These are phyloP conservation scores for Rhizopus microsporus DNA, from an alignment of 371 early-diverging fungal species.

Conservation along the genomic window DNA sequence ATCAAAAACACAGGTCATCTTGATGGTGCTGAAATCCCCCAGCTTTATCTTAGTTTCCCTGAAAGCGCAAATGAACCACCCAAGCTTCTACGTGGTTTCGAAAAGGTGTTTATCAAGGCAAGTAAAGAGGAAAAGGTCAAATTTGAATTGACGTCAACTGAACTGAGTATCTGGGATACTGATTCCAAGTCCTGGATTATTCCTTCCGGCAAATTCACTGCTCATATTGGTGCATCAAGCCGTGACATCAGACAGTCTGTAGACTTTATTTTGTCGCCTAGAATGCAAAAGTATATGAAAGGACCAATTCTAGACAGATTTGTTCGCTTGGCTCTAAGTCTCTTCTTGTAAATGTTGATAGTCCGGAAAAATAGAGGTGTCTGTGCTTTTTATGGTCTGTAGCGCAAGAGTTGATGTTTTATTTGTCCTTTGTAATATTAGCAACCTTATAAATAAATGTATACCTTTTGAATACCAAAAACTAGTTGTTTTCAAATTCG, in stretches of 20 bases:
- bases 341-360: no score
- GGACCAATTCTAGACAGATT: no score
- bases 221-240: constrained; percentile 53
- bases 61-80: constrained; percentile 47
- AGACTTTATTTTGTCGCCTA: constrained; percentile 7
- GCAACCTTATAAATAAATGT: no score
- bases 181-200: constrained; percentile 36
- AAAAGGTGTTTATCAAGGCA: constrained; percentile 43
- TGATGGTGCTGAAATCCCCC: constrained; percentile 60
- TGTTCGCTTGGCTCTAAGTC: no score
- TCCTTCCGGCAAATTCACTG: constrained; percentile 45
- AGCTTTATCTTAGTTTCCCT: constrained; percentile 59
- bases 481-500: no score
- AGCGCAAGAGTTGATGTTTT: no score
- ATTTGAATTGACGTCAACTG: constrained; percentile 37
- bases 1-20: constrained; percentile 51
- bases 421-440: no score
- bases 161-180: constrained; percentile 52
- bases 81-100: constrained; percentile 58
- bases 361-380: no score
- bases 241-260: constrained; percentile 46
- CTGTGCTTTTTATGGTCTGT: no score
- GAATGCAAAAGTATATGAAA: no score
- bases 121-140: constrained; percentile 29
- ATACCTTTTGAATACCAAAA: no score